phyloP scores from a whole-genome alignment of 2,329 filamentous ascomycete species.

The Phyllosticta citrichinensis region DNA sequence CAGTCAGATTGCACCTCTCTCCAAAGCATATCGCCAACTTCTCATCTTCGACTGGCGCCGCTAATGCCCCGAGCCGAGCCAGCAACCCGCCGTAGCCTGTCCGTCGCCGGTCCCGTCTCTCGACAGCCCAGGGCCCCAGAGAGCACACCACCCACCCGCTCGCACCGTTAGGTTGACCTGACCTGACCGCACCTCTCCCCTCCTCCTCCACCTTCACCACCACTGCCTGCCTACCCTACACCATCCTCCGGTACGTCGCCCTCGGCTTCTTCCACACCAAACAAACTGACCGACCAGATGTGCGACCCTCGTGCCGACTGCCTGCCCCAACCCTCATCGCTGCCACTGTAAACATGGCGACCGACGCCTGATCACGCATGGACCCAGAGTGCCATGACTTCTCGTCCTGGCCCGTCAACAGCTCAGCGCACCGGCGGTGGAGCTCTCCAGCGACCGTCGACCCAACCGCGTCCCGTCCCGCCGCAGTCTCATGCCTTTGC shows the following conservation, averaged over 20 bases:
- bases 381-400: conserved; percentile 33
- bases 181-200: not conserved
- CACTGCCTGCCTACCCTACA: not conserved
- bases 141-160: too few species aligned
- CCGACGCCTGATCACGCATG: conserved; percentile 28
- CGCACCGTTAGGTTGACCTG: not conserved
- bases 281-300: conserved; percentile 9
- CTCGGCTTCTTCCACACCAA: not conserved
- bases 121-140: not conserved
- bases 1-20: too few species aligned
- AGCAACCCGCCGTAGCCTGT: not conserved
- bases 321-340: conserved; percentile 9
- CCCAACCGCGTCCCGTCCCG: conserved; percentile 21
- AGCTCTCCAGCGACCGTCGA: conserved; percentile 20
- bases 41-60: not conserved
- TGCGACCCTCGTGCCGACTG: conserved; percentile 5
- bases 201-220: not conserved
- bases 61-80: not conserved
- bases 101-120: not conserved
- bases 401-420: conserved; percentile 32
- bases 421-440: conserved; percentile 26
- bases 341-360: conserved; percentile 4
- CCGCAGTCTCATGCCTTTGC: conserved; percentile 13
- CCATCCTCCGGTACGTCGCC: conserved; percentile 1
- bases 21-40: too few species aligned